Evolutionary conservation across 345 rosid species (phyloP).

Genomic region (Sapria himalayana): DNA sequence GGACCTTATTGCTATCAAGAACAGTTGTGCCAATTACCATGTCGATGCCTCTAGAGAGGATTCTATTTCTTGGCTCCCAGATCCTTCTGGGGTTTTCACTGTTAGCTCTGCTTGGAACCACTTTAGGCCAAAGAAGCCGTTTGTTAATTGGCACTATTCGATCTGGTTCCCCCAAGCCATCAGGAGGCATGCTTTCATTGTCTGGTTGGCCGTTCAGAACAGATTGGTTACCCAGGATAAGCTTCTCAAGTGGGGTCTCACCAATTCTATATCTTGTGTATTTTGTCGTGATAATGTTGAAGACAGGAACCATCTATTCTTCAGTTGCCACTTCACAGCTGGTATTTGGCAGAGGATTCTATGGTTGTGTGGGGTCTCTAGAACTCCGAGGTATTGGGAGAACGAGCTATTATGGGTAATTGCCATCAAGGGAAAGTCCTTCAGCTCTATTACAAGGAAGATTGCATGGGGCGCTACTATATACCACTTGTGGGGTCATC

Average conservation of each 20-base stretch:
- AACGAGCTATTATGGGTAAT: no score
- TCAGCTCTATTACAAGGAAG: no score
- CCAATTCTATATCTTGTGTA: background rate
- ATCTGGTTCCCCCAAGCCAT: background rate
- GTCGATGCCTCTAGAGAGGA: background rate
- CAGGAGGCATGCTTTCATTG: background rate
- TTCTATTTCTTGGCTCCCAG: background rate
- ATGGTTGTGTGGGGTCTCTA: background rate
- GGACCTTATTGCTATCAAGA: no score
- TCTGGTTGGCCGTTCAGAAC: background rate
- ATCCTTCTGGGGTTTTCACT: background rate
- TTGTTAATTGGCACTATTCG: background rate
- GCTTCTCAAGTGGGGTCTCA: background rate
- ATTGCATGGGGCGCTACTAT: no score
- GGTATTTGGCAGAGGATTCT: background rate
- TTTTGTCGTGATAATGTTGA: background rate
- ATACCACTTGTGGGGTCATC: no score
- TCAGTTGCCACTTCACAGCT: background rate
- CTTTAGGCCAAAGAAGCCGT: background rate
- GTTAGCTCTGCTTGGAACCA: background rate
- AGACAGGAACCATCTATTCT: background rate
- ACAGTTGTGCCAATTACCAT: background rate
- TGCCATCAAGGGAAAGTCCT: no score
- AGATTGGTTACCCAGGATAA: background rate
- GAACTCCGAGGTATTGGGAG: no score